phyloP scores from a whole-genome alignment of 225 moss, liverwort and hornwort species.

The Straminergon stramineum region DNA sequence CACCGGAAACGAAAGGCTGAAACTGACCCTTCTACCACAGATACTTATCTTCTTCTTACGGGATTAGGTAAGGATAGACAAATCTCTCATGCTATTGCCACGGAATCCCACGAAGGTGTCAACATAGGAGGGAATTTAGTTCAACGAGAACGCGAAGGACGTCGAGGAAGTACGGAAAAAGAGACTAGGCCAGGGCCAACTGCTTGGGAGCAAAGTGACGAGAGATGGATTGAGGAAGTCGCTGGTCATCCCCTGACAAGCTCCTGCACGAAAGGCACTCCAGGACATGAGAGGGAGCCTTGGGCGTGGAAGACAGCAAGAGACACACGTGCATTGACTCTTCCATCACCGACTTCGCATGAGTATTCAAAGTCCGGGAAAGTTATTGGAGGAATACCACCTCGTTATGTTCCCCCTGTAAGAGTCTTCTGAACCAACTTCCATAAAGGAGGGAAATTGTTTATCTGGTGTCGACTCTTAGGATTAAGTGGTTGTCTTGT shows the following conservation, averaged over 20 bases:
- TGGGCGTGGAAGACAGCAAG: conserved; percentile 35
- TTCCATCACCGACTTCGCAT: conserved; percentile 30
- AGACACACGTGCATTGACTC: conserved; percentile 16
- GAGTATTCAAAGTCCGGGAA: conserved; percentile 29
- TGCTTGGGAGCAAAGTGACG: conserved; percentile 26
- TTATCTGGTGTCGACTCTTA: background rate
- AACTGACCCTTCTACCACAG: conserved; percentile 38
- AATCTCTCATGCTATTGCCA: background rate
- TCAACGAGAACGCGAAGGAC: conserved; percentile 21
- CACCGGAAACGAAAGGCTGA: conserved; percentile 47
- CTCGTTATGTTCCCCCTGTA: conserved; percentile 47
- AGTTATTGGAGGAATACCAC: conserved; percentile 30
- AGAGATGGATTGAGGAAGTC: conserved; percentile 18
- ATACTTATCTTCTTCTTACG: conserved; percentile 15
- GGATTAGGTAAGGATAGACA: conserved; percentile 17
- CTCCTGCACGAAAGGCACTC: conserved; percentile 25
- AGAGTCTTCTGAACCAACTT: background rate
- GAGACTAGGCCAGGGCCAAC: conserved; percentile 6
- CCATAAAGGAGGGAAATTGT: background rate
- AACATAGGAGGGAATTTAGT: background rate
- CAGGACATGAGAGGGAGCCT: conserved; percentile 37
- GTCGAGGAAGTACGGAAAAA: background rate
- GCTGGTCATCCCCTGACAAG: conserved; percentile 15
- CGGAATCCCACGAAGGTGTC: conserved; percentile 13
- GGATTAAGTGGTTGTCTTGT: background rate